Conservation (phyloP, 768 basidiomycete species). For the Suillus fuscotomentosus region DNA sequence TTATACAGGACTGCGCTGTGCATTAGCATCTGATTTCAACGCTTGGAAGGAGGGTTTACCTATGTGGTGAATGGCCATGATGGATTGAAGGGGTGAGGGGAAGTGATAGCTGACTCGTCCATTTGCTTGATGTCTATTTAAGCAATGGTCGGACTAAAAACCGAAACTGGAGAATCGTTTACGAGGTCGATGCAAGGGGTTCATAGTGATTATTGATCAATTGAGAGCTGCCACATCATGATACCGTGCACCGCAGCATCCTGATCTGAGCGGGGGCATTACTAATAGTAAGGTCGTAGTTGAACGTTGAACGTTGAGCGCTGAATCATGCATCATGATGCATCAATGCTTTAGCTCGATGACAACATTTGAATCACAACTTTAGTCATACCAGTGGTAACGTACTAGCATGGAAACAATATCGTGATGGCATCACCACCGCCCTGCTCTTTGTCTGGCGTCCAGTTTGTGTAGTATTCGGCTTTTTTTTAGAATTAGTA, state of each 20-base stretch:
- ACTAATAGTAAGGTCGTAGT: too few species aligned
- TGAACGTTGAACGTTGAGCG: too few species aligned
- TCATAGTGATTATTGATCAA: background rate
- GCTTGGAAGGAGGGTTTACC: slow-evolving; percentile 6
- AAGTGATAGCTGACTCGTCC: background rate
- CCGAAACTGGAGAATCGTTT: background rate
- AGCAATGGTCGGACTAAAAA: background rate
- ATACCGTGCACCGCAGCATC: background rate
- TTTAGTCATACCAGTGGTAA: too few species aligned
- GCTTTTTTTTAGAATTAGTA: too few species aligned
- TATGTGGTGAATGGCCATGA: slow-evolving; percentile 15
- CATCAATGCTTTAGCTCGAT: too few species aligned
- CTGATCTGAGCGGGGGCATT: background rate
- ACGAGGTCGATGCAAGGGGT: background rate
- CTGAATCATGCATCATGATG: too few species aligned
- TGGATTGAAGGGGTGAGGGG: background rate
- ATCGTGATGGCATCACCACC: too few species aligned
- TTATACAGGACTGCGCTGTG: slow-evolving; percentile 18
- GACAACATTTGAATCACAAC: too few species aligned
- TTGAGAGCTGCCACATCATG: background rate
- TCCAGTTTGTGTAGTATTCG: too few species aligned
- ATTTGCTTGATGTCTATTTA: background rate
- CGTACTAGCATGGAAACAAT: too few species aligned
- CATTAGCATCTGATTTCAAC: background rate
- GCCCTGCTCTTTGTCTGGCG: too few species aligned